Evolutionary conservation across 1,284 basidiomycete species (phyloP).

Genomic region (Ganoderma meredithae): DNA sequence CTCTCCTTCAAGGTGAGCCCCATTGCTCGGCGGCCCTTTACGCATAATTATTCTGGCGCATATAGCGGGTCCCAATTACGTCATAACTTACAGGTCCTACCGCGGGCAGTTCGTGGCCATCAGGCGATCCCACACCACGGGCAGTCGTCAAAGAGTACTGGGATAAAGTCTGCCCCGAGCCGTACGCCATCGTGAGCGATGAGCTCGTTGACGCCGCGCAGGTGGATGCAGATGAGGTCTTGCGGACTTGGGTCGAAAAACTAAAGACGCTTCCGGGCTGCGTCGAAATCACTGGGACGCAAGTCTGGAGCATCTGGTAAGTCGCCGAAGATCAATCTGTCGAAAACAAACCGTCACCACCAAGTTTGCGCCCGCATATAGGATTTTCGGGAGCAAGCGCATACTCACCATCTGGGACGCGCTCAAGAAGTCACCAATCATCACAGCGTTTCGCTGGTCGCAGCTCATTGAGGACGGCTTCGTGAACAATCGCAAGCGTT

Average conservation of each 20-base stretch:
- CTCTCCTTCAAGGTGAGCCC: slow-evolving; percentile 55
- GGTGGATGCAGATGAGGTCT: slow-evolving; percentile 20
- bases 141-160: slow-evolving; percentile 47
- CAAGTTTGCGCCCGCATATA: no score
- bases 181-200: slow-evolving; percentile 25
- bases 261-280: slow-evolving; percentile 44
- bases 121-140: slow-evolving; percentile 42
- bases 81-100: slow-evolving; percentile 43
- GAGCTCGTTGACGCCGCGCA: slow-evolving; percentile 32
- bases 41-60: neutral
- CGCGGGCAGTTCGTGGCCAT: slow-evolving; percentile 46
- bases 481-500: slow-evolving; percentile 44
- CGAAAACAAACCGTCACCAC: no score
- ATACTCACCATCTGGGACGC: slow-evolving; percentile 47
- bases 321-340: no score
- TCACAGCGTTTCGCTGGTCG: slow-evolving; percentile 50
- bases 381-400: slow-evolving; percentile 45
- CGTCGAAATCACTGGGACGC: slow-evolving; percentile 33
- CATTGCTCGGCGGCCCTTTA: neutral
- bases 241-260: slow-evolving; percentile 49
- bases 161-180: slow-evolving; percentile 47
- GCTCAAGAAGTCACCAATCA: slow-evolving; percentile 47
- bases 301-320: slow-evolving; percentile 60
- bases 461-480: slow-evolving; percentile 49
- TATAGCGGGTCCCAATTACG: neutral